phyloP scores from a whole-genome alignment of 164 flowering plant species.

The Pachysandra terminalis region DNA sequence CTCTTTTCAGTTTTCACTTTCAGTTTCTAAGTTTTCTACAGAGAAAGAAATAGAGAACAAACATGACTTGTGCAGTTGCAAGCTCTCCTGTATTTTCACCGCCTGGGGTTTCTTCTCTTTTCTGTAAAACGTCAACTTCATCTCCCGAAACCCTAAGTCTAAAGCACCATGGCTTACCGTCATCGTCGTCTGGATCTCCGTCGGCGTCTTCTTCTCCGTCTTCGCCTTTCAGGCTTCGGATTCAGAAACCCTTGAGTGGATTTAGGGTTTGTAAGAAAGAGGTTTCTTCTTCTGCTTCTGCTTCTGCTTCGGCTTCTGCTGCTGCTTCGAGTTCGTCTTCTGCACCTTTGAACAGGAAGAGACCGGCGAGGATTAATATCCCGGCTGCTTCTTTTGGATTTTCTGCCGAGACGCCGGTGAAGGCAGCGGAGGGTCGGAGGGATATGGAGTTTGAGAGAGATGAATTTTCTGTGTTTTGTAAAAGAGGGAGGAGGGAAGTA shows the following conservation, averaged over 20 bases:
- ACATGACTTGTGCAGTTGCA: constrained; percentile 29
- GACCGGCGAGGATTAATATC: constrained; percentile 65
- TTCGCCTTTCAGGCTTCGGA: constrained; percentile 28
- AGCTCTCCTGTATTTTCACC: constrained; percentile 37
- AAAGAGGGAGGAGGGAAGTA: constrained; percentile 70
- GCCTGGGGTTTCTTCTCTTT: constrained; percentile 23
- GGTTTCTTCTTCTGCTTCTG: neutral
- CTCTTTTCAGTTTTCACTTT: too few species aligned
- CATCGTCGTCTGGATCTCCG: neutral
- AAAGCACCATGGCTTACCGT: constrained; percentile 10
- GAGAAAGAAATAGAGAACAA: neutral
- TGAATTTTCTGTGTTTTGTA: constrained; percentile 68
- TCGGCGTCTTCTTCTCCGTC: constrained; percentile 10
- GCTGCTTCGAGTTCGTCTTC: too few species aligned
- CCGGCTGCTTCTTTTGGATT: constrained; percentile 44
- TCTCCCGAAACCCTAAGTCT: constrained; percentile 11
- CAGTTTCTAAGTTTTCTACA: too few species aligned
- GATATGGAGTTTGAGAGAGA: constrained; percentile 51
- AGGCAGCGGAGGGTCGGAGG: constrained; percentile 6
- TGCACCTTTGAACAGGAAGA: constrained; percentile 46
- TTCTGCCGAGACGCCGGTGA: constrained; percentile 14
- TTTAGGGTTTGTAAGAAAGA: constrained; percentile 19
- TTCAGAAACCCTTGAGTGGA: constrained; percentile 38
- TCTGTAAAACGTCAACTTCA: constrained; percentile 18
- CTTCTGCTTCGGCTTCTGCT: neutral